Evolutionary conservation across 495 filamentous ascomycete genomes (phyloP), one percentile per base, ranked within the genome.

Genomic region (Aspergillus haitiensis): DNA sequence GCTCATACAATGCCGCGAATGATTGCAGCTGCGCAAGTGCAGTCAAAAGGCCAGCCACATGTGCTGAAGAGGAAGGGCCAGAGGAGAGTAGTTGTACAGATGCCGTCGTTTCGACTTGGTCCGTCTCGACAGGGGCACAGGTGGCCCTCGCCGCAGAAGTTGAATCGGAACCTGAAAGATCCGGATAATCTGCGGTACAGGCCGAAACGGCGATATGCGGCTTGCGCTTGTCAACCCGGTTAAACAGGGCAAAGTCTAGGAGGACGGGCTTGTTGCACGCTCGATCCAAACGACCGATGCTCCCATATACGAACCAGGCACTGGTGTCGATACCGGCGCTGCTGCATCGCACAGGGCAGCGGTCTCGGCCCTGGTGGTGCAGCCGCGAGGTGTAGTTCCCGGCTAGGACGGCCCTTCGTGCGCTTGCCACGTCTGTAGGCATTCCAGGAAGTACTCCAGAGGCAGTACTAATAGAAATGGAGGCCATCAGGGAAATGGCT

Each of bases 181-280:
- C 31, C 13, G 31, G 7, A 35, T 31, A 31, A 16, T 46, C 18
- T 4, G n/a, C 13, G 31, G 10, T 52, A 37, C 50, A 52, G 31
- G 50, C 50, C 16, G 11, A 37, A 6, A 52, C 37, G 33, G 50
- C 21, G 21, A 27, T 35, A 36, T 35, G 31, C 33, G 35, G 50
- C 3, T 31, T 33, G 31, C n/a, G 35, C 11, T 13, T 37, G 32
- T 52, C 50, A 16, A 52, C 12, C 32, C 9, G 9, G 50, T 8
- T 52, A 15, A 11, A 13, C 2, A 52, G 50, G 31, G 50, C 50
- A 16, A 52, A 52, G 12, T 52, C 50, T 8, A 52, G 50, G 10
- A 52, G 50, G 32, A 52, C 11, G 27, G 50, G 50, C 50, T 52
- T 33, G 32, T 10, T 37, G 33, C 50, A 52, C 21, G 21, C 21